Base-by-base conservation (phyloP, 306 rosid species). In the Luffa acutangula region DNA sequence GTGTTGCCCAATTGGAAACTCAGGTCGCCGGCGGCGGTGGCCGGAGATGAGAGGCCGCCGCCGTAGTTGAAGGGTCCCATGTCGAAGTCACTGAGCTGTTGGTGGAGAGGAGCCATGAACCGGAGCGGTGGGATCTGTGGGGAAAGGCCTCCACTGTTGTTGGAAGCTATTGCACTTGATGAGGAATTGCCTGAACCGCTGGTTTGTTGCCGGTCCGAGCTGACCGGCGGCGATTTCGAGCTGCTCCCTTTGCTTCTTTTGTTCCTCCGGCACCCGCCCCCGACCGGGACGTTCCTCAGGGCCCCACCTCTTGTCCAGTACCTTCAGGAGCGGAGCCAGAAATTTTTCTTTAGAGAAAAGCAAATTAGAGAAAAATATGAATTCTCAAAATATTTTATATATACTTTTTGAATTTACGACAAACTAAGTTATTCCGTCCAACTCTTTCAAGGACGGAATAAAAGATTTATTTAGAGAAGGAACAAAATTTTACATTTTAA, bases 281-380 rank as follows among this genome's bases (percentile, higher is more conserved):
- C 82, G 20, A 79, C 82, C 7, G 82, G 82, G 15, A 79, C 82
- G 56, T 1, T 80, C 11, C 78, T 59, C 4, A 80, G 78, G 5
- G 83, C 79, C 2, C 78, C 83, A 10, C 83, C 83, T 17, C 49
- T 58, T 0, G 83, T 80, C 83, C 83, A 80, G 73, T 80, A 70
- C 79, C 83, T 72, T 70, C 78, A 9, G 14, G 57, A 70, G 48
- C 71, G 21, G 43, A 64, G 71, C 71, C 46, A 3, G 2, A 33
- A 62, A 11, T 62, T 20, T 54, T 7, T 25, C 31, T 20, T 57
- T 9, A 57, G 21, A 20, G 14, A 57, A 17, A 14, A 58, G 3
- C 14, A 48, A 42, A 42, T 41, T 46, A 46, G 63, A 21, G 15
- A 25, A 9, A 9, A 8, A 9, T 3, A 13, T 62, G 0, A 62